phyloP scores from a whole-genome alignment of 768 basidiomycete genomes.

The Lactarius sp. region DNA sequence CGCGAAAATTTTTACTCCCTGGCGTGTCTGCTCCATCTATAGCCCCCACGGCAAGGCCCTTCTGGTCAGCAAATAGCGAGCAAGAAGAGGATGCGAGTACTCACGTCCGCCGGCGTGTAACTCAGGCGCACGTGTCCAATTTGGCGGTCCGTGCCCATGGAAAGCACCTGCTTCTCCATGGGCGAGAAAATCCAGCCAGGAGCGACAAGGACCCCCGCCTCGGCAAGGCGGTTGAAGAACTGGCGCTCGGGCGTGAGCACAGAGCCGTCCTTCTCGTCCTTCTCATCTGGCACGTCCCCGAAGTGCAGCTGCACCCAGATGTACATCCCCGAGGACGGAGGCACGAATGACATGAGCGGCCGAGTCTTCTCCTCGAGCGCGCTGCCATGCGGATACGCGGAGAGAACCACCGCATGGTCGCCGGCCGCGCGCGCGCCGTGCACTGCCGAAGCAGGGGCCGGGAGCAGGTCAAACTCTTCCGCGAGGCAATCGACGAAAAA shows the following conservation, averaged over 20 bases:
- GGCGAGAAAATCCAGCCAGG: slow-evolving; percentile 55
- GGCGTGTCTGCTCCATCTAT: slow-evolving; percentile 24
- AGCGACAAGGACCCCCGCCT: slow-evolving; percentile 56
- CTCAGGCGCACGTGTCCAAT: slow-evolving; percentile 52
- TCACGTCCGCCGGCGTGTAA: slow-evolving; percentile 51
- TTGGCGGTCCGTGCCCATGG: slow-evolving; percentile 21
- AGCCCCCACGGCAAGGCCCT: not conserved
- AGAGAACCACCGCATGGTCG: slow-evolving; percentile 36
- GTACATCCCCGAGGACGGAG: slow-evolving; percentile 84
- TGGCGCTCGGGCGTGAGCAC: slow-evolving; percentile 48
- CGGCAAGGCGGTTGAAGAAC: slow-evolving; percentile 56
- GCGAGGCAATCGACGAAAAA: slow-evolving; percentile 58
- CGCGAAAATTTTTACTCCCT: slow-evolving; percentile 19
- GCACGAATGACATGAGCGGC: slow-evolving; percentile 60
- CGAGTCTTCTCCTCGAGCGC: slow-evolving; percentile 40
- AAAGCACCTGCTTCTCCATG: slow-evolving; percentile 11
- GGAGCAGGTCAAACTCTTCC: slow-evolving; percentile 56
- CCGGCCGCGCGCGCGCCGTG: slow-evolving; percentile 31
- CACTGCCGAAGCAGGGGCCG: slow-evolving; percentile 28
- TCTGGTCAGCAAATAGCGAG: not conserved
- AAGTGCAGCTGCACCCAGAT: slow-evolving; percentile 66
- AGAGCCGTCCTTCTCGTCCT: slow-evolving; percentile 28
- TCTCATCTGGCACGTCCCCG: slow-evolving; percentile 46
- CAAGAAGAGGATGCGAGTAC: slow-evolving; percentile 20
- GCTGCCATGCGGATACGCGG: slow-evolving; percentile 35